phyloP scores from a whole-genome alignment of 1,284 basidiomycete genomes.

The Mrakiaceae sp. region DNA sequence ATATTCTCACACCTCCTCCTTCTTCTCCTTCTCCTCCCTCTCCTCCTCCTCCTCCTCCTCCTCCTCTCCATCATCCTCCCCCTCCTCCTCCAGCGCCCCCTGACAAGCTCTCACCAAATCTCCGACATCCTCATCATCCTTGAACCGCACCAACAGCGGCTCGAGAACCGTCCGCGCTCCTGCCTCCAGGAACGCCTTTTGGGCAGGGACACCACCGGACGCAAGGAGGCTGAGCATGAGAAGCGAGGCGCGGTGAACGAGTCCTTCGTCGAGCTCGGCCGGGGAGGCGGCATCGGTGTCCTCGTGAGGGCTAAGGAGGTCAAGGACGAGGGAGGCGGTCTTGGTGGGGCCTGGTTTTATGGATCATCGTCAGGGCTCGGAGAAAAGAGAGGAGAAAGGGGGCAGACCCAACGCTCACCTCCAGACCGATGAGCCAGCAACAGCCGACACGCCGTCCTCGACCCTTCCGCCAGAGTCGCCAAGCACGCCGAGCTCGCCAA shows the following conservation, averaged over 20 bases:
- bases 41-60: no score
- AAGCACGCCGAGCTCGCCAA: constrained; percentile 75
- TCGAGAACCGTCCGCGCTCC: not conserved
- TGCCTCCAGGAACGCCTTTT: not conserved
- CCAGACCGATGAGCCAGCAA: constrained; percentile 36
- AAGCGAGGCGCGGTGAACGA: constrained; percentile 63
- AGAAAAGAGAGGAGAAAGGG: constrained; percentile 25
- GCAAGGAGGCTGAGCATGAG: constrained; percentile 53
- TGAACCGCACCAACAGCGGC: not conserved
- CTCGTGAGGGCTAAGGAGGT: constrained; percentile 34
- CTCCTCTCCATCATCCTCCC: not conserved
- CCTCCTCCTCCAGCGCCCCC: not conserved
- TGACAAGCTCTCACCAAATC: not conserved
- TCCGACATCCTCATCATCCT: not conserved
- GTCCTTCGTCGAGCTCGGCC: constrained; percentile 31
- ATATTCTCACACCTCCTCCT: no score
- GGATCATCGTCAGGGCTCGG: constrained; percentile 25
- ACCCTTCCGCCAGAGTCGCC: constrained; percentile 55
- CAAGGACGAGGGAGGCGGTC: constrained; percentile 17
- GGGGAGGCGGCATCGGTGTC: no score
- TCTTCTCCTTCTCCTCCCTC: no score
- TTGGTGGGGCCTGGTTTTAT: constrained; percentile 23
- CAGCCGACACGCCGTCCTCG: constrained; percentile 46
- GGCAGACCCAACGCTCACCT: constrained; percentile 52
- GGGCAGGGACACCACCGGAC: not conserved